Evolutionary conservation across 177 flowering plant species (phyloP).

Genomic region (Tripterygium wilfordii): DNA sequence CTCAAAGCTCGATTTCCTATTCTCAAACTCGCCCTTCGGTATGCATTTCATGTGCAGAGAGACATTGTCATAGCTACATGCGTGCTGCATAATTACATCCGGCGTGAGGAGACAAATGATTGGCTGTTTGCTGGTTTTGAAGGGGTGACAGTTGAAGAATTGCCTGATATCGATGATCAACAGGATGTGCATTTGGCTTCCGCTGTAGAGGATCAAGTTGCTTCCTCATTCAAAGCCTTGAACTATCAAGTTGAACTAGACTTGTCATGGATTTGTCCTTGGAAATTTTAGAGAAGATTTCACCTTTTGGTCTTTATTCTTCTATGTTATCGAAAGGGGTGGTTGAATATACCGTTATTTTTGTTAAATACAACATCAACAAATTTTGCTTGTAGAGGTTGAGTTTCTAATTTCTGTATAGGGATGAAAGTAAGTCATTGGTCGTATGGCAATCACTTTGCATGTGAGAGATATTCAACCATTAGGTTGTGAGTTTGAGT

Average conservation of each 20-base stretch:
- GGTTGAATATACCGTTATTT: no score
- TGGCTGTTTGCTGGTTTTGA: conserved; percentile 48
- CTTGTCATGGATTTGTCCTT: conserved; percentile 55
- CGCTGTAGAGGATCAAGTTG: conserved; percentile 42
- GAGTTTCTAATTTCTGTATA: no score
- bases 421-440: no score
- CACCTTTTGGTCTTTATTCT: no score
- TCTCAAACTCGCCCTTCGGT: conserved; percentile 67
- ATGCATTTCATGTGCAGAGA: conserved; percentile 68
- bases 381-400: no score
- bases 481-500: no score
- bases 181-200: conserved; percentile 33
- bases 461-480: no score
- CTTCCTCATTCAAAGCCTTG: conserved; percentile 39
- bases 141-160: conserved; percentile 24
- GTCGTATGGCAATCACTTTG: no score
- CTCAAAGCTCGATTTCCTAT: conserved; percentile 62
- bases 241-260: no score
- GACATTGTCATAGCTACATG: conserved; percentile 76
- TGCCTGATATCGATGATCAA: conserved; percentile 37
- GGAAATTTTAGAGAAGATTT: conserved; percentile 62
- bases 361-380: no score
- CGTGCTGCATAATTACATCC: conserved; percentile 60
- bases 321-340: no score
- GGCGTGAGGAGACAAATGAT: conserved; percentile 51